Base-by-base conservation (phyloP, 2,329 filamentous ascomycete species). In the Pestalotiopsis fici region DNA sequence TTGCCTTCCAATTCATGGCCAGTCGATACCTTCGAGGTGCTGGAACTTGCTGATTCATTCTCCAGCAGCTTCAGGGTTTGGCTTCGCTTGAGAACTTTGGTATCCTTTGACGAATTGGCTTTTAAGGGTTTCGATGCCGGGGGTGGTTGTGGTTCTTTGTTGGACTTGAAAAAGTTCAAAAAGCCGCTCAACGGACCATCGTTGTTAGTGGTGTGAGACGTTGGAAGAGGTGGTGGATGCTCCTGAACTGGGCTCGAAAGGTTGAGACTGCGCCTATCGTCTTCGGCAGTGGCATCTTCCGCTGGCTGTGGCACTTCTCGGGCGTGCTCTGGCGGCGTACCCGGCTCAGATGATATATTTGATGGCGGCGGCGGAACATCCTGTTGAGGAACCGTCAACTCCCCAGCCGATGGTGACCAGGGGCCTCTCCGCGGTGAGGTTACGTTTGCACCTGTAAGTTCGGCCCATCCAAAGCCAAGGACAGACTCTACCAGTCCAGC, bases 401-500 rank as follows among this genome's bases (percentile, higher is more conserved):
- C 77, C 59, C 78, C 78, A 2, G 76, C 75, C 27, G n/a, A 31
- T 1, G 81, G 78, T 3, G 82, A 75, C 74, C 84, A 82, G n/a
- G 77, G 80, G n/a, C 79, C 82, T 35, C 81, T 78, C 68, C 85
- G 80, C 6, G 84, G 78, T 15, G 79, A 76, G 5, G 79, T 84
- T 74, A 87, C 83, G 70, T 88, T 92, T n/a, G 91, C 81, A 21
- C 89, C 89, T 0, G 93, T 98, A 66, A 99, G 82, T 79, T 99
- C 96, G 9, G 94, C 93, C 93, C 95, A 98, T 2, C 96, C 95
- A 86, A 95, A 98, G 66, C 93, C 93, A 35, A 96, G 94, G 70
- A 98, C 90, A 0, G 95, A 97, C 65, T 97, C 95, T 47, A 99
- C 93, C 31, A 98, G 83, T 0, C 95, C 95, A 69, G 95, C 97